phyloP scores from a whole-genome alignment of 2,329 filamentous ascomycete genomes.

The Acrodontium crateriforme region DNA sequence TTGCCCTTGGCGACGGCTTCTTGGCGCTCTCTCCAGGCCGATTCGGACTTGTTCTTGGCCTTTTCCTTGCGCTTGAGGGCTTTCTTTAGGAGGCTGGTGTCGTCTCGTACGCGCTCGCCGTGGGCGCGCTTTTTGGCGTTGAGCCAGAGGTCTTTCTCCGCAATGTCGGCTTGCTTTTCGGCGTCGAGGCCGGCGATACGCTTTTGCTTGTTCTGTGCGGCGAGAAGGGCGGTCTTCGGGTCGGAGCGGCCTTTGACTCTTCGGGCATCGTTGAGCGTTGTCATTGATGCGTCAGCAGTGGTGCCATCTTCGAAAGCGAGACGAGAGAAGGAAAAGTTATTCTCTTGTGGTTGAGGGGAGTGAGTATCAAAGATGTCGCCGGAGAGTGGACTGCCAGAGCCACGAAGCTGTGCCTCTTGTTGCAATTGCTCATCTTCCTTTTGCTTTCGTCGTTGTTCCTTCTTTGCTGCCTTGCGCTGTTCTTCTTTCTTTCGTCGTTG shows the following conservation, averaged over 20 bases:
- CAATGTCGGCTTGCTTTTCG: conserved; percentile 69
- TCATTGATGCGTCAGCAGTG: conserved; percentile 57
- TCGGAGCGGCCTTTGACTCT: conserved; percentile 77
- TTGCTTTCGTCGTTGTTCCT: conserved; percentile 62
- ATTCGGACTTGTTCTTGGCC: conserved; percentile 24
- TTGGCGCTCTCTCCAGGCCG: conserved; percentile 29
- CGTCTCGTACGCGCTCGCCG: conserved; percentile 78
- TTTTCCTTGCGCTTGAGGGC: conserved; percentile 86
- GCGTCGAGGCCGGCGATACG: conserved; percentile 63
- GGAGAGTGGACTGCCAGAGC: conserved; percentile 43
- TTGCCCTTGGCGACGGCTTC: conserved; percentile 33
- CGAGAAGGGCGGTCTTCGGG: conserved; percentile 70
- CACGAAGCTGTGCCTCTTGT: conserved; percentile 41
- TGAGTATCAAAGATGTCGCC: conserved; percentile 34
- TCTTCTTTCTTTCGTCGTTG: conserved; percentile 76
- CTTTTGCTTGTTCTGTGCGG: conserved; percentile 73
- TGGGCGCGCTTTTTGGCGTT: conserved; percentile 79
- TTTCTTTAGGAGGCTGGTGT: conserved; percentile 80
- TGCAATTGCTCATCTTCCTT: conserved; percentile 63
- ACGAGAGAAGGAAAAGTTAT: conserved; percentile 77
- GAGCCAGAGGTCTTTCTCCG: conserved; percentile 90
- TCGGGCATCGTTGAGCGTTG: conserved; percentile 43
- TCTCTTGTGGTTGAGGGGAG: conserved; percentile 33
- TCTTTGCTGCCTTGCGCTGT: conserved; percentile 76
- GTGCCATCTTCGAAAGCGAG: conserved; percentile 84